Evolutionary conservation across 225 moss, liverwort and hornwort species (phyloP), one percentile per base, ranked within the genome.

Genomic region (Marchantia paleacea): DNA sequence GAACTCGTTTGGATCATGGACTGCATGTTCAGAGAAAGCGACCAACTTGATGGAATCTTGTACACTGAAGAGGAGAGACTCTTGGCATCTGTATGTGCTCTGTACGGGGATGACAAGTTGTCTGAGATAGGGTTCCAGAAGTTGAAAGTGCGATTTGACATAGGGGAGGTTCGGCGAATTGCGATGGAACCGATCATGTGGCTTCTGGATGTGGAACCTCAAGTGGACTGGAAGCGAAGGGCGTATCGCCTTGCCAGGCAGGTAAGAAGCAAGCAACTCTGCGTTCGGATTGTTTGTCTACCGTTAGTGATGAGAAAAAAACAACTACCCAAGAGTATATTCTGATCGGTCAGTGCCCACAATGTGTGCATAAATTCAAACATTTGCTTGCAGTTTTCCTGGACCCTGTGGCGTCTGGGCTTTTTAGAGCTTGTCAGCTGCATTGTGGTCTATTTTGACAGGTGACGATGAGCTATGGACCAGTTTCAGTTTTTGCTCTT

Each of bases 11-110:
- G 79, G 79, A 79, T 79, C 70, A 19, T 79, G 79, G 55, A 79
- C 8, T 79, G 79, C 49, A 79, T 79, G 68, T 79, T 79, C 79
- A 79, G 79, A 30, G 69, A 69, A 11, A 79, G 79, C 47, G 79
- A 69, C 31, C 53, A 69, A 15, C 54, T 79, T 10, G 79, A 79
- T 57, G 79, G 79, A 29, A 79, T 69, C 68, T 52, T 79, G 69
- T 79, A 79, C 54, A 60, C 79, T 54, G 79, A 69, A 18, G 30
- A 52, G 8, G 79, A 79, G 69, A 79, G 69, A 55, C 53, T 79
- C 12, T 15, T 79, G 31, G 79, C 69, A 49, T 8, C 30, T n/a
- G 4, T 79, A 25, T 79, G 79, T 55, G 54, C 69, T 31, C 55
- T 79, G 54, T 79, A 79, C n/a, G 79, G 79, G 3, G 69, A 70